A percentile compares a stretch with the other conserved stretches of the same genome.
Evolutionary conservation across 768 basidiomycete species (phyloP).

Genomic region (Atractiella rhizophila): DNA sequence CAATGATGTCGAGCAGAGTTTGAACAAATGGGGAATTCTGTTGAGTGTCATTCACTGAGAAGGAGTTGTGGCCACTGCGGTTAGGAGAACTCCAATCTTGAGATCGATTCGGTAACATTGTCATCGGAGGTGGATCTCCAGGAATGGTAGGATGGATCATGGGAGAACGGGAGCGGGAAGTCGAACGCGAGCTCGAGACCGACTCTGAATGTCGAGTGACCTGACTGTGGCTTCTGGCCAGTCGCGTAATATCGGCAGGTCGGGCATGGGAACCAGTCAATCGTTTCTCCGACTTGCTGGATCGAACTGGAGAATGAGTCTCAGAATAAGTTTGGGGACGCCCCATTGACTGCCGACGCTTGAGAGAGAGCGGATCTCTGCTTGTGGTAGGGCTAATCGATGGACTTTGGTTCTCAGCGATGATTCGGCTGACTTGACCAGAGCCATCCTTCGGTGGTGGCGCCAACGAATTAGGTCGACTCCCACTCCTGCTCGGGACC

Average conservation of each 20-base stretch:
- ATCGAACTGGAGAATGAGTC: no score
- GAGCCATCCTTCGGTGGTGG: no score
- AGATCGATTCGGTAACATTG: neutral
- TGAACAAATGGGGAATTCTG: constrained; percentile 13
- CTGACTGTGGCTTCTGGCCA: neutral
- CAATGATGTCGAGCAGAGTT: constrained; percentile 66
- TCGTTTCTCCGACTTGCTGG: no score
- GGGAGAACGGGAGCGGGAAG: constrained; percentile 80
- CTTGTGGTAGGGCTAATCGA: neutral
- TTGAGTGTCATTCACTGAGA: neutral
- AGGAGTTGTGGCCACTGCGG: constrained; percentile 3
- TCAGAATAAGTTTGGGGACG: no score
- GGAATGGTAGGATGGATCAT: constrained; percentile 32
- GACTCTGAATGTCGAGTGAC: constrained; percentile 5
- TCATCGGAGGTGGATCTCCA: neutral
- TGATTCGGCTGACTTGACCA: no score
- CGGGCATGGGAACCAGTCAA: constrained; percentile 7
- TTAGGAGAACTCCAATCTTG: constrained; percentile 9
- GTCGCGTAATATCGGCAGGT: constrained; percentile 6
- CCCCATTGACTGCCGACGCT: no score
- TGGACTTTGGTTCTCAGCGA: neutral
- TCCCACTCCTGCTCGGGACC: no score
- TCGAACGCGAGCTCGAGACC: constrained; percentile 43
- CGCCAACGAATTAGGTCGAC: no score
- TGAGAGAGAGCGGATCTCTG: no score